Percentiles rank a stretch among this genome's conserved stretches.
phyloP scores from a whole-genome alignment of 306 rosid genomes.

The Prunus armeniaca region DNA sequence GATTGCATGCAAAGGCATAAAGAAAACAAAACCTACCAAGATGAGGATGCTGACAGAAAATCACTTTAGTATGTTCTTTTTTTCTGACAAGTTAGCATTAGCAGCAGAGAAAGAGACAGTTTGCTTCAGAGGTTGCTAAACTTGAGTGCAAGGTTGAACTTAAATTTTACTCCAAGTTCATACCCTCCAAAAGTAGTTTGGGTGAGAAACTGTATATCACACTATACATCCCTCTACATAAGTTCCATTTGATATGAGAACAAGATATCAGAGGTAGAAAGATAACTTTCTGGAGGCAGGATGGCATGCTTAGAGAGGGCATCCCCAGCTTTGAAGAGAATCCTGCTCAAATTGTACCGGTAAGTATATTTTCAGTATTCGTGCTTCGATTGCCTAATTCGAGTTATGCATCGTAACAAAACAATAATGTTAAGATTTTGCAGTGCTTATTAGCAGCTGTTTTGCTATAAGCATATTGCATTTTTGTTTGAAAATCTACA shows the following conservation, averaged over 20 bases:
- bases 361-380: slow-evolving; percentile 22
- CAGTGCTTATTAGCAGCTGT: not conserved
- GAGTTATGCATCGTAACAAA: not conserved
- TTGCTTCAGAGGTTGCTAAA: slow-evolving; percentile 65
- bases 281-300: slow-evolving; percentile 29
- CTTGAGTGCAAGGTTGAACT: slow-evolving; percentile 59
- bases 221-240: slow-evolving; percentile 18
- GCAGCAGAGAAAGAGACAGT: slow-evolving; percentile 21
- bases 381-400: not conserved
- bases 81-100: not conserved
- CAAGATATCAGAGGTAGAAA: slow-evolving; percentile 6
- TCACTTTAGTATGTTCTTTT: not conserved
- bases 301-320: slow-evolving; percentile 84
- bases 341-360: slow-evolving; percentile 68
- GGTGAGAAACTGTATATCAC: slow-evolving; percentile 16
- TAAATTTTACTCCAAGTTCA: slow-evolving; percentile 55
- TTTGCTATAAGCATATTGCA: not conserved
- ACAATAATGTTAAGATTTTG: not conserved
- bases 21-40: not conserved
- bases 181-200: slow-evolving; percentile 15
- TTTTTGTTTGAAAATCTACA: not conserved
- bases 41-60: not conserved
- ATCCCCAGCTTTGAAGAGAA: slow-evolving; percentile 70
- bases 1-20: not conserved
- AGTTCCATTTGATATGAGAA: not conserved